A percentile compares a stretch with the other conserved stretches of the same genome.
Conservation (phyloP, 2,329 filamentous ascomycete species). For the Paracorniculantispora psalliotae region DNA sequence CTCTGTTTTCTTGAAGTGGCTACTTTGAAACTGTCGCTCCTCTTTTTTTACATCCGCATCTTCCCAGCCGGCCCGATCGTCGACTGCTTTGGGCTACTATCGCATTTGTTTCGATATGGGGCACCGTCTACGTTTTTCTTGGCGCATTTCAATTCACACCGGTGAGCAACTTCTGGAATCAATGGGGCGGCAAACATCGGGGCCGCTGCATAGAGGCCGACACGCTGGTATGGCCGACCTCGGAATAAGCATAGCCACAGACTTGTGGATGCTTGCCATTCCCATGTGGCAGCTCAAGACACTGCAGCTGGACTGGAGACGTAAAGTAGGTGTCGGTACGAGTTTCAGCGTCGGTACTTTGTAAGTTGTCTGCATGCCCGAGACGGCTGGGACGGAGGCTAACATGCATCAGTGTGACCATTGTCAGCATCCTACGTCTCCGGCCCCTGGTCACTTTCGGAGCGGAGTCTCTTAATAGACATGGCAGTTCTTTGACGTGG, state of each 20-base stretch:
- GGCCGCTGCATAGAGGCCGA: constrained; percentile 39
- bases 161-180: constrained; percentile 35
- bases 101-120: constrained; percentile 26
- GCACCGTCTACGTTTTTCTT: constrained; percentile 27
- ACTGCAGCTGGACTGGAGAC: constrained; percentile 33
- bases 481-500: too few species aligned
- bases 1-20: constrained; percentile 35
- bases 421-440: too few species aligned
- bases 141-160: constrained; percentile 36
- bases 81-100: constrained; percentile 29
- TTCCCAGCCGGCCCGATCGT: constrained; percentile 28
- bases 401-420: too few species aligned
- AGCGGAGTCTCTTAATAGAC: too few species aligned
- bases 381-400: too few species aligned
- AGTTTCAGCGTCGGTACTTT: constrained; percentile 41
- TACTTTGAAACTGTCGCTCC: constrained; percentile 35
- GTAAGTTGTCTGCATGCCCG: too few species aligned
- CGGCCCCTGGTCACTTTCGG: too few species aligned
- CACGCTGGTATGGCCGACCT: constrained; percentile 38
- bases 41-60: constrained; percentile 39
- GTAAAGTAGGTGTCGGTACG: constrained; percentile 36
- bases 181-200: constrained; percentile 34
- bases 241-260: constrained; percentile 35
- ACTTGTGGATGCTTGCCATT: constrained; percentile 38
- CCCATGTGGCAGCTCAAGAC: constrained; percentile 33